Base-by-base conservation (phyloP, 176 grass and related monocot genomes). In the Cenchrus americanus region DNA sequence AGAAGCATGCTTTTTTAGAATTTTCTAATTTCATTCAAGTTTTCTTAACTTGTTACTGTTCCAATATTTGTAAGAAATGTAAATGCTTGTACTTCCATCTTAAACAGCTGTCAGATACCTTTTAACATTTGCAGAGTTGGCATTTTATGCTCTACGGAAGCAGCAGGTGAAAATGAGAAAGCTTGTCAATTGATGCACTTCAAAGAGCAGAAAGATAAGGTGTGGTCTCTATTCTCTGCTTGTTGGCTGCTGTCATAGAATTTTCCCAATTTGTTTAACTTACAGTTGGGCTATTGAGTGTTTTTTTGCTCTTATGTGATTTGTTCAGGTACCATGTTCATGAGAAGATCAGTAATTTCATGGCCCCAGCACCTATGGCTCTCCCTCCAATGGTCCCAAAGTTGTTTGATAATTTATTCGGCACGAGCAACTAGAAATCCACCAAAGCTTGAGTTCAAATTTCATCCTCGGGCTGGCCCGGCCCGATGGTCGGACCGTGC, bases 141-240 rank as follows among this genome's bases (percentile, higher is more conserved):
- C 84, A 68, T 86, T 92, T 80, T 98, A 94, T 80, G 86, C 87
- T 71, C 51, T 98, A 34, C 90, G 46, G 79, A 98, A 91, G 88
- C 85, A 93, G 69, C 93, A 95, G 82, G 68, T 86, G 34, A 98
- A 95, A 66, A 98, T 92, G 70, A 88, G 96, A 10, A 95, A 98
- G 79, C 62, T 88, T 34, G 93, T 95, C 6, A 93, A 98, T 55
- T 89, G 91, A 0, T 89, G 89, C 21, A 91, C 96, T 87, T 98
- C 96, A 2, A 98, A 98, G 77, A 98, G 92, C 76, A 90, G 93
- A 54, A 98, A 98, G 69, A 98, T 93, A 80, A 93, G 96, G 93
- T 95, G 75, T 1, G 1, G 3, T 51, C n/a, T 73, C 43, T 19
- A 53, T 53, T 17, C 14, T 73, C 48, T 32, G 24, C 15, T 27